A percentile compares a stretch with the other conserved stretches of the same genome.
Evolutionary conservation across 306 rosid species (phyloP).

Genomic region (Cercis canadensis): DNA sequence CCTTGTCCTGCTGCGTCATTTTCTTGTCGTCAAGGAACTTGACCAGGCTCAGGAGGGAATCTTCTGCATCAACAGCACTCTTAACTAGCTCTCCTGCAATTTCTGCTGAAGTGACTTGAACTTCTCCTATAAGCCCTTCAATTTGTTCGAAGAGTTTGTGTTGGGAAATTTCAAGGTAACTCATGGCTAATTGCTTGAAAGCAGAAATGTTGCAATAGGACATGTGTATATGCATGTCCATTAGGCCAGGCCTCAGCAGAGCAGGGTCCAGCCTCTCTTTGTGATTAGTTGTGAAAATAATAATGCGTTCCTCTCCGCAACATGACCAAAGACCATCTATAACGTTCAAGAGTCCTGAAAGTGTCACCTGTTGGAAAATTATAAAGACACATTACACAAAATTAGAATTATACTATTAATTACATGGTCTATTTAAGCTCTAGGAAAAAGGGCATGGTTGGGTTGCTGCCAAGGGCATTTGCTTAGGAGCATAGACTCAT

Average conservation of each 20-base stretch:
- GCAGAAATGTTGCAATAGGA: constrained; percentile 47
- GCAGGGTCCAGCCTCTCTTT: constrained; percentile 57
- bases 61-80: too few relatives aligned
- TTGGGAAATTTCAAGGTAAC: constrained; percentile 7
- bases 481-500: too few relatives aligned
- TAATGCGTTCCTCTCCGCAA: constrained; percentile 49
- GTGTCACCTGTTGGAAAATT: constrained; percentile 46
- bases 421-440: background rate
- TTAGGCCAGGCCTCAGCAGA: constrained; percentile 59
- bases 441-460: background rate
- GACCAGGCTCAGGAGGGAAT: too few relatives aligned
- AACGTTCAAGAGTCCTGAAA: constrained; percentile 54
- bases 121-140: too few relatives aligned
- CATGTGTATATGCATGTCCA: constrained; percentile 60
- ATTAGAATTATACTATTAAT: background rate
- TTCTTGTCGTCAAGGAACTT: too few relatives aligned
- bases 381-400: background rate
- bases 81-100: too few relatives aligned
- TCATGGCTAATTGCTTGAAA: constrained; percentile 43
- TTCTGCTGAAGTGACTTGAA: too few relatives aligned
- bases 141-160: too few relatives aligned
- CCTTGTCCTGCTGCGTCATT: too few relatives aligned
- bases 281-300: constrained; percentile 53
- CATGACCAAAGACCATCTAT: constrained; percentile 58
- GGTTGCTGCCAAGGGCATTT: background rate